Percentiles rank a stretch among this genome's conserved stretches.
phyloP scores from a whole-genome alignment of 139 green algal species.

The Volvox reticuliferus region DNA sequence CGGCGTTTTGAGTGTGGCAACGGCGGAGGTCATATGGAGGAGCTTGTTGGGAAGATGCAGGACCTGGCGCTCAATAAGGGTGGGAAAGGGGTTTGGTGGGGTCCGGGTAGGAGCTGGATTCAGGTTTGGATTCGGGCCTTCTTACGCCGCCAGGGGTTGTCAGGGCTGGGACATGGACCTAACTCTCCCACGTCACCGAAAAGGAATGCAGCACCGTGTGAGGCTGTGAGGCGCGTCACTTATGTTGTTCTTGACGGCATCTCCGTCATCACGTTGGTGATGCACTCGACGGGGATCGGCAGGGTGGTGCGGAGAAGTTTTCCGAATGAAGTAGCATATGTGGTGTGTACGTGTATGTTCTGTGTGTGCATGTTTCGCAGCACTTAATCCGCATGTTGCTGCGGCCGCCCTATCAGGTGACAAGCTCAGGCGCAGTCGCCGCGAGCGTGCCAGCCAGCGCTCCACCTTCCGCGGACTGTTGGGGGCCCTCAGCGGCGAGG shows the following conservation, averaged over 20 bases:
- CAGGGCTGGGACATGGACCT: too few relatives aligned
- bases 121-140: not conserved
- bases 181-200: too few relatives aligned
- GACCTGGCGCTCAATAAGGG: constrained; percentile 79
- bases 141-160: too few relatives aligned
- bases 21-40: constrained; percentile 57
- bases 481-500: constrained; percentile 32
- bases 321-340: too few relatives aligned
- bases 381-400: too few relatives aligned
- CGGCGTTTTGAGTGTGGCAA: not conserved
- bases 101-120: not conserved
- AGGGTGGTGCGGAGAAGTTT: too few relatives aligned
- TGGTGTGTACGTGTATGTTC: too few relatives aligned
- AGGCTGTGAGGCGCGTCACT: too few relatives aligned
- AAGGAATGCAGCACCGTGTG: too few relatives aligned
- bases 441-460: constrained; percentile 62
- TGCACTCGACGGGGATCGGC: too few relatives aligned
- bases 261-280: too few relatives aligned
- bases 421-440: constrained; percentile 64
- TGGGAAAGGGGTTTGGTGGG: not conserved
- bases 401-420: constrained; percentile 52
- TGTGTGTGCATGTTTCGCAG: not conserved
- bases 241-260: too few relatives aligned
- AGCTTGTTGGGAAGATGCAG: constrained; percentile 75
- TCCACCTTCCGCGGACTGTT: constrained; percentile 75